phyloP scores from a whole-genome alignment of 306 rosid species.

The Datisca glomerata region DNA sequence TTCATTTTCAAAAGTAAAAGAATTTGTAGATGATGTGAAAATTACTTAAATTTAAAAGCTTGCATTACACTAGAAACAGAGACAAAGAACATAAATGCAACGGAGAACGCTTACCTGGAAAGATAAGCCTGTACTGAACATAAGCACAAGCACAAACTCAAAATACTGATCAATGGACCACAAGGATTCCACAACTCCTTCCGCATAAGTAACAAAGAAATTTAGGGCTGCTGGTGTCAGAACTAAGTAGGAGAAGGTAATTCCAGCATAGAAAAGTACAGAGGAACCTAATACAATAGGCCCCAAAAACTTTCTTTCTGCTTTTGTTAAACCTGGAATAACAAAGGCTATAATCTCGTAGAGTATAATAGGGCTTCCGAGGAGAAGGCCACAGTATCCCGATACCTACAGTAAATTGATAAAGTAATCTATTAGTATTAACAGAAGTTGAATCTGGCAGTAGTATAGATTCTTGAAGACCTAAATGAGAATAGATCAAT shows the following conservation, averaged over 20 bases:
- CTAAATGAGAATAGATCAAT: too few species aligned
- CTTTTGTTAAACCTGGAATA: slow-evolving; percentile 79
- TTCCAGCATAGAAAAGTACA: slow-evolving; percentile 84
- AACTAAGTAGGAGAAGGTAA: slow-evolving; percentile 70
- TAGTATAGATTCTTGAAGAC: too few species aligned
- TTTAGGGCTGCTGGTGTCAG: slow-evolving; percentile 87
- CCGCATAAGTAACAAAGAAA: slow-evolving; percentile 78
- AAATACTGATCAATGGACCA: slow-evolving; percentile 99
- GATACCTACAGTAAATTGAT: slow-evolving; percentile 57
- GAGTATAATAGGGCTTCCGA: slow-evolving; percentile 90
- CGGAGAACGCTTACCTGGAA: slow-evolving; percentile 67
- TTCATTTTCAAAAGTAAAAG: too few species aligned
- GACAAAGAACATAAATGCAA: slow-evolving; percentile 2
- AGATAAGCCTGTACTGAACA: slow-evolving; percentile 98
- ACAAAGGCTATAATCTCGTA: slow-evolving; percentile 87
- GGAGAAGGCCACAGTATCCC: slow-evolving; percentile 87
- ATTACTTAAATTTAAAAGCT: too few species aligned
- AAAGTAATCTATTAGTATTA: too few species aligned
- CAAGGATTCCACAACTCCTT: slow-evolving; percentile 88
- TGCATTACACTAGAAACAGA: not conserved
- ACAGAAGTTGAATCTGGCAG: too few species aligned
- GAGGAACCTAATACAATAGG: slow-evolving; percentile 94
- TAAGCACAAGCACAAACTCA: slow-evolving; percentile 86
- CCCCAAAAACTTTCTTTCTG: slow-evolving; percentile 78
- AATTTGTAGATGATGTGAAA: too few species aligned